A percentile compares a stretch with the other conserved stretches of the same genome.
These are phyloP conservation scores for Prunus padus DNA, from an alignment of 306 rosid species.

Conservation along the genomic window DNA sequence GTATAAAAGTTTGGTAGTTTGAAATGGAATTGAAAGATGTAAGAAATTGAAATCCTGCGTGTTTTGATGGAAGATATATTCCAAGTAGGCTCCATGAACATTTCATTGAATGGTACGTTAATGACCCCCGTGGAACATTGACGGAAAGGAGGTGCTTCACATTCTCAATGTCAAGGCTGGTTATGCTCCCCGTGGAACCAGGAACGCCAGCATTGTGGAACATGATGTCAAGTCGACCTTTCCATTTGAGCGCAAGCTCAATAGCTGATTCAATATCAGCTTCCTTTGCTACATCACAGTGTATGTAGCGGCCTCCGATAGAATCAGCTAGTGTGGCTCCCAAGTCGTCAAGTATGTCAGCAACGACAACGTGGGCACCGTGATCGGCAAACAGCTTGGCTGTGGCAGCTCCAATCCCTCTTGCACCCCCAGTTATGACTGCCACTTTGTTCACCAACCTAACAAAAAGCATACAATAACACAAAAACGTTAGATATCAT, in stretches of 20 bases:
- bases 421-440: conserved; percentile 77
- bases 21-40: no score
- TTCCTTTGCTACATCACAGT: conserved; percentile 75
- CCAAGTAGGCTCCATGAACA: no score
- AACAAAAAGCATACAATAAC: background rate
- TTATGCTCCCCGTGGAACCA: conserved; percentile 55
- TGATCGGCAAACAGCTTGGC: conserved; percentile 61
- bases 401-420: conserved; percentile 88
- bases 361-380: conserved; percentile 71
- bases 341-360: conserved; percentile 69
- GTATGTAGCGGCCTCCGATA: conserved; percentile 62
- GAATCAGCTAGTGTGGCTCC: conserved; percentile 50
- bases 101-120: background rate
- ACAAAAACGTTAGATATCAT: no score
- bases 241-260: conserved; percentile 60
- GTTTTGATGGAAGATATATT: no score
- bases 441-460: conserved; percentile 68
- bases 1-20: no score
- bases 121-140: conserved; percentile 38
- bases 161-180: conserved; percentile 49
- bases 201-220: conserved; percentile 75
- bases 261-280: conserved; percentile 65
- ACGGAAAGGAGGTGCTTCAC: conserved; percentile 38
- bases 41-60: no score
- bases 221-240: conserved; percentile 69